Percentiles rank a stretch among this genome's conserved stretches.
Evolutionary conservation across 805 yeast genomes (phyloP).

Genomic region (Metschnikowia lunata): DNA sequence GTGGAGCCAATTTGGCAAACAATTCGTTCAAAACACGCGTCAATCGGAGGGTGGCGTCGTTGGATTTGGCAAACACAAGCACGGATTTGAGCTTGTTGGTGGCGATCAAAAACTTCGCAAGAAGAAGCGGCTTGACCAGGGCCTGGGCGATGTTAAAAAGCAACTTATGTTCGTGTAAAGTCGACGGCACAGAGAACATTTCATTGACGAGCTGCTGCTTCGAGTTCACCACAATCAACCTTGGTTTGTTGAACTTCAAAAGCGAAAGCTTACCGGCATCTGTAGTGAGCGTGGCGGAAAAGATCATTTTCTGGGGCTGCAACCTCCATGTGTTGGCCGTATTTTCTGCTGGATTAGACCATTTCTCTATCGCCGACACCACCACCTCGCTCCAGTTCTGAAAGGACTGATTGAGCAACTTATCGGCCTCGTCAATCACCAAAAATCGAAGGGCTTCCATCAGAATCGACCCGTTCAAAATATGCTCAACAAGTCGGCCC

Average conservation of each 20-base stretch:
- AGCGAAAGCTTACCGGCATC: conserved; percentile 83
- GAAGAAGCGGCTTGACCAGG: conserved; percentile 67
- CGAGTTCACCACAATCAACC: conserved; percentile 68
- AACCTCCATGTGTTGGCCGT: conserved; percentile 32
- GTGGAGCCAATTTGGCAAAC: conserved; percentile 18
- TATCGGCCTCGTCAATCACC: conserved; percentile 79
- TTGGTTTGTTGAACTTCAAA: conserved; percentile 66
- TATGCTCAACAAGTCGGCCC: conserved; percentile 78
- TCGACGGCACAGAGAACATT: conserved; percentile 57
- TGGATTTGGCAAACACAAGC: conserved; percentile 67
- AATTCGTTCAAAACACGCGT: conserved; percentile 54
- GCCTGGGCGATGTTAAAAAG: conserved; percentile 34
- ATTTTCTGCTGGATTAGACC: conserved; percentile 10
- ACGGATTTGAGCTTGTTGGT: conserved; percentile 36
- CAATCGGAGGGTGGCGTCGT: conserved; percentile 82
- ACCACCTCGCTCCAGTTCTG: conserved; percentile 84
- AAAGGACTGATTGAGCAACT: conserved; percentile 79
- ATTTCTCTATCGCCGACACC: conserved; percentile 32
- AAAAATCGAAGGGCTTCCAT: conserved; percentile 55
- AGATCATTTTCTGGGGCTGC: conserved; percentile 59
- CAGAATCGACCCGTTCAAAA: conserved; percentile 39
- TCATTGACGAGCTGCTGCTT: conserved; percentile 44
- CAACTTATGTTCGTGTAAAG: conserved; percentile 45
- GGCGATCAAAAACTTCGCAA: conserved; percentile 50
- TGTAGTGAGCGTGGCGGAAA: conserved; percentile 91